Evolutionary conservation across 179 eudicot genomes (phyloP), one percentile per base, ranked within the genome.

Genomic region (Gypsophila paniculata): DNA sequence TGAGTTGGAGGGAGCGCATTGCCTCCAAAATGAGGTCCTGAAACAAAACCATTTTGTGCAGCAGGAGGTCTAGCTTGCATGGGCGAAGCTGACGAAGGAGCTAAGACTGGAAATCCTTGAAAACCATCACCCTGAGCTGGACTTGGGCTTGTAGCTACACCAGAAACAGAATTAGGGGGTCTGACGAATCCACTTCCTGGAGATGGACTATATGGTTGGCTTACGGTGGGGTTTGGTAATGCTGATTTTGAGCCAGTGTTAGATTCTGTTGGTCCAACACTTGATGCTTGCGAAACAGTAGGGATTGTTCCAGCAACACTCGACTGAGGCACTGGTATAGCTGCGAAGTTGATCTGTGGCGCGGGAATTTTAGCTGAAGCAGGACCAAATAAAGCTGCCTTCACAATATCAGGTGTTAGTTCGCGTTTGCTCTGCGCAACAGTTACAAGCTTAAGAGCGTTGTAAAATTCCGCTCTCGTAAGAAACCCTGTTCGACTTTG

Each of bases 361-460:
- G 96, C 82, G 63, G 99, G 98, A 79, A 95, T 95, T 86, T 88
- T 85, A 68, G 90, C 83, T 52, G 99, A 87, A 82, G 98, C 96
- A 66, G 93, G 96, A 60, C 96, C 87, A 80, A 78, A 88, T 42
- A 95, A 75, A 54, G 98, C 99, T 18, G 93, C 91, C 82, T 81
- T 88, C 69, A 95, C 99, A 23, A 95, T 86, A 25, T 95, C 99
- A 61, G 95, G 85, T 26, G 96, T 90, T 73, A 95, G 84, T 13
- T 90, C 98, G 65, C 90, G 78, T 70, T 87, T 92, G 75, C 92
- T 89, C 78, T 95, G 99, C 29, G 96, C 98, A 67, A 95, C 96
- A 32, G 99, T 95, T 69, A 92, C 96, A 80, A 95, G 99, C 77
- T 90, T 92, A 68, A 95, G 99, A 75, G 90, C 90, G 76, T 92